Evolutionary conservation across 164 flowering plant genomes (phyloP).

Genomic region (Echeveria elegans): DNA sequence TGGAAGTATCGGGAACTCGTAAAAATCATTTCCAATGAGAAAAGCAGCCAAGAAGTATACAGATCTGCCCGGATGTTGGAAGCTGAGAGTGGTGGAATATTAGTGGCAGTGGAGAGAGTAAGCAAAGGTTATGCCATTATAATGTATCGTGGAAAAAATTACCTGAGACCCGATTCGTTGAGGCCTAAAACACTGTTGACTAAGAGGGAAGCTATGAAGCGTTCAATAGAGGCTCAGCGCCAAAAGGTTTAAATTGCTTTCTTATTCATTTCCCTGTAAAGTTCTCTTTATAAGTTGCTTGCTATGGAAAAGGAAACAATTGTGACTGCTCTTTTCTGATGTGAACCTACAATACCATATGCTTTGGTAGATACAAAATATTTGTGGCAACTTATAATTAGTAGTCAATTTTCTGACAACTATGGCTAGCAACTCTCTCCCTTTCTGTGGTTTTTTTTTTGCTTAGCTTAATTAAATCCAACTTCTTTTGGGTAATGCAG

Average conservation of each 20-base stretch:
- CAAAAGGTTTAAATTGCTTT: constrained; percentile 36
- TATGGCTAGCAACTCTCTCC: neutral
- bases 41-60: constrained; percentile 42
- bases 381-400: neutral
- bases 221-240: constrained; percentile 80
- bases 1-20: constrained; percentile 98
- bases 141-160: constrained; percentile 91
- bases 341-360: neutral
- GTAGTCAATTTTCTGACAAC: neutral
- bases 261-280: neutral
- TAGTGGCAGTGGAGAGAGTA: constrained; percentile 83
- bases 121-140: constrained; percentile 77
- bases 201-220: constrained; percentile 76
- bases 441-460: neutral
- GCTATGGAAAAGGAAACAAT: neutral
- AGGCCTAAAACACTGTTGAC: constrained; percentile 71
- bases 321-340: neutral
- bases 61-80: constrained; percentile 61
- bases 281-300: neutral
- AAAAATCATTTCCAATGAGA: constrained; percentile 55
- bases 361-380: neutral
- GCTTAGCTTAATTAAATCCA: neutral
- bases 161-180: constrained; percentile 56
- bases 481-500: constrained; percentile 38
- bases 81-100: constrained; percentile 92